Percentiles rank a stretch among this genome's conserved stretches.
phyloP scores from a whole-genome alignment of 768 basidiomycete species.

The Phaeotremella fagi region DNA sequence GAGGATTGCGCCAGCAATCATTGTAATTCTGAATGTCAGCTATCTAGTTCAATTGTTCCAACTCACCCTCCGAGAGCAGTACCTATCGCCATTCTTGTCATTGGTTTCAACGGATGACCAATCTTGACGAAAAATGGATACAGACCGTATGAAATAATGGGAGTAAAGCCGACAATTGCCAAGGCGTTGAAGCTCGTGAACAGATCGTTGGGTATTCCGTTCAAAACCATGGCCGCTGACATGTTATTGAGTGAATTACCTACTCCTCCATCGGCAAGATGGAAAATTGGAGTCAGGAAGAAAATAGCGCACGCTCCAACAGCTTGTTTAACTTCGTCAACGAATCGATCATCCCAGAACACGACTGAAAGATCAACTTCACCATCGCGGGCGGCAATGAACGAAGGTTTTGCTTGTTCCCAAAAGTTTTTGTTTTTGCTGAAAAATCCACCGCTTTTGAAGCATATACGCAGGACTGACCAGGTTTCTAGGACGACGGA shows the following conservation, averaged over 20 bases:
- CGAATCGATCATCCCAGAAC: constrained; percentile 46
- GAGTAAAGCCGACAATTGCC: constrained; percentile 24
- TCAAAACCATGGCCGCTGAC: constrained; percentile 34
- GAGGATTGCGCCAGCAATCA: constrained; percentile 42
- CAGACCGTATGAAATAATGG: constrained; percentile 21
- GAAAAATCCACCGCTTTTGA: constrained; percentile 4
- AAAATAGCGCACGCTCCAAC: constrained; percentile 11
- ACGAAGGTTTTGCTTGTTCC: constrained; percentile 38
- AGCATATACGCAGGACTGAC: constrained; percentile 20
- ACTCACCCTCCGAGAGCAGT: constrained; percentile 11
- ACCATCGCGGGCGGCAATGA: constrained; percentile 8
- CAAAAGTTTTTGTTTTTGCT: constrained; percentile 33
- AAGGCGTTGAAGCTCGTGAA: constrained; percentile 43
- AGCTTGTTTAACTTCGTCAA: constrained; percentile 6
- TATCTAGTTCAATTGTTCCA: neutral
- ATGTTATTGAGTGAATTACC: constrained; percentile 4
- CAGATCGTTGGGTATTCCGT: constrained; percentile 43
- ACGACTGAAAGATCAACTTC: constrained; percentile 6
- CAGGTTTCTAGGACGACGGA: constrained; percentile 36
- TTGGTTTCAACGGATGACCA: constrained; percentile 14
- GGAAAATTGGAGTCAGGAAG: constrained; percentile 9
- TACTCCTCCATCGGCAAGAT: constrained; percentile 10
- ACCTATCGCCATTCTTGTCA: constrained; percentile 11
- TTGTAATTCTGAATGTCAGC: constrained; percentile 8
- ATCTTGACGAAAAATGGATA: constrained; percentile 17